Conservation (phyloP, 1,139 yeast genomes). For the Eremothecium gossypii region DNA sequence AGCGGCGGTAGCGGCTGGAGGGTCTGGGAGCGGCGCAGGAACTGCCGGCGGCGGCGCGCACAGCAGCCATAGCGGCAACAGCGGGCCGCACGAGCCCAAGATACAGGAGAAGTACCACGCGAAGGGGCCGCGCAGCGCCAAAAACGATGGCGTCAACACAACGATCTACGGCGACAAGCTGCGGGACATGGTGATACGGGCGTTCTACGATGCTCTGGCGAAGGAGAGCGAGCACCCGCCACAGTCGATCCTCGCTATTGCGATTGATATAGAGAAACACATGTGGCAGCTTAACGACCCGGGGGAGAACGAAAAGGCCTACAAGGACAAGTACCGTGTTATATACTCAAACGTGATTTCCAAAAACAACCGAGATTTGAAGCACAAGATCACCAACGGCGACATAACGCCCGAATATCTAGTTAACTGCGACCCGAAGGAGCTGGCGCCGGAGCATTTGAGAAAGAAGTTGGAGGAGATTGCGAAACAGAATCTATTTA, state of each 20-base stretch:
- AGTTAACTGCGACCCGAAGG: conserved; percentile 79
- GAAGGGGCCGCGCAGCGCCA: conserved; percentile 60
- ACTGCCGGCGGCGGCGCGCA: conserved; percentile 7
- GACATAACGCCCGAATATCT: conserved; percentile 56
- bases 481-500: conserved; percentile 81
- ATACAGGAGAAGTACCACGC: conserved; percentile 32
- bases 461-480: conserved; percentile 79
- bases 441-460: conserved; percentile 85
- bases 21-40: conserved; percentile 11
- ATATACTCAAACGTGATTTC: conserved; percentile 80
- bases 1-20: conserved; percentile 14
- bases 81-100: conserved; percentile 16
- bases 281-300: conserved; percentile 33
- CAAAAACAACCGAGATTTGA: conserved; percentile 77
- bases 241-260: conserved; percentile 47
- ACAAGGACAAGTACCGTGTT: conserved; percentile 74
- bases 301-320: conserved; percentile 30
- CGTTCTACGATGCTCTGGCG: conserved; percentile 82
- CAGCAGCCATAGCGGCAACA: conserved; percentile 6
- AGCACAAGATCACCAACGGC: conserved; percentile 58
- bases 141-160: conserved; percentile 70
- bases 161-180: conserved; percentile 62
- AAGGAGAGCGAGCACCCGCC: conserved; percentile 59
- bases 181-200: conserved; percentile 76
- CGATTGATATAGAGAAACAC: conserved; percentile 65